phyloP scores from a whole-genome alignment of 768 basidiomycete genomes.

The Amanita muscaria region DNA sequence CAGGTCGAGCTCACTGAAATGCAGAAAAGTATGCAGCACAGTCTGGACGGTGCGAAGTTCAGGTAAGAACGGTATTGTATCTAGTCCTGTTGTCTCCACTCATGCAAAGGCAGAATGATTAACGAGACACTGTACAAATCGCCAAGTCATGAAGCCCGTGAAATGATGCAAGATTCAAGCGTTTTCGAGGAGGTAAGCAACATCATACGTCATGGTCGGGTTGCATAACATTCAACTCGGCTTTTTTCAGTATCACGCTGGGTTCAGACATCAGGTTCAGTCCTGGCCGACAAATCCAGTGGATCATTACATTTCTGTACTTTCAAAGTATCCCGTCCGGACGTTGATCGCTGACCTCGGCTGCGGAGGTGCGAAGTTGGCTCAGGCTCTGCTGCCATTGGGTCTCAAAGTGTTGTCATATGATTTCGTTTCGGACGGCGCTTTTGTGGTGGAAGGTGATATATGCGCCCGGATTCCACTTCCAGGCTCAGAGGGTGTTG shows the following conservation, averaged over 20 bases:
- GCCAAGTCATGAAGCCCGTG: conserved; percentile 59
- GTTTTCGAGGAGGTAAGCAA: conserved; percentile 71
- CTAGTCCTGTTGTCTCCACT: neutral
- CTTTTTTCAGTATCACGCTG: conserved; percentile 76
- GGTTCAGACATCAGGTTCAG: conserved; percentile 86
- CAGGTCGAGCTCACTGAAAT: conserved; percentile 46
- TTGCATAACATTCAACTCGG: conserved; percentile 1
- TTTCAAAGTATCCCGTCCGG: conserved; percentile 55
- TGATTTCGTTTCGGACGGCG: conserved; percentile 68
- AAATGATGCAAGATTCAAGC: conserved; percentile 79
- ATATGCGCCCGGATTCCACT: conserved; percentile 73
- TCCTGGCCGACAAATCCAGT: conserved; percentile 95
- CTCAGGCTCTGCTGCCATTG: conserved; percentile 60
- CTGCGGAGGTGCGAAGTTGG: conserved; percentile 89
- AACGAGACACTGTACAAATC: conserved; percentile 93
- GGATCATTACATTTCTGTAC: conserved; percentile 60
- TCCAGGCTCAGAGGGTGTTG: conserved; percentile 62
- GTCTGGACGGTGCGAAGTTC: conserved; percentile 80
- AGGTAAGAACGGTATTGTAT: conserved; percentile 39
- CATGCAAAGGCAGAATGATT: conserved; percentile 50
- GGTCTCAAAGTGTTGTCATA: conserved; percentile 68
- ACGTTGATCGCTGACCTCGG: conserved; percentile 89
- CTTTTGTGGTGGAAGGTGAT: conserved; percentile 85
- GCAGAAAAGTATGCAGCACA: conserved; percentile 72
- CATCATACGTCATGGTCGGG: neutral